Base-by-base conservation (phyloP, 2,329 filamentous ascomycete genomes). In the Epicoccum nigrum region DNA sequence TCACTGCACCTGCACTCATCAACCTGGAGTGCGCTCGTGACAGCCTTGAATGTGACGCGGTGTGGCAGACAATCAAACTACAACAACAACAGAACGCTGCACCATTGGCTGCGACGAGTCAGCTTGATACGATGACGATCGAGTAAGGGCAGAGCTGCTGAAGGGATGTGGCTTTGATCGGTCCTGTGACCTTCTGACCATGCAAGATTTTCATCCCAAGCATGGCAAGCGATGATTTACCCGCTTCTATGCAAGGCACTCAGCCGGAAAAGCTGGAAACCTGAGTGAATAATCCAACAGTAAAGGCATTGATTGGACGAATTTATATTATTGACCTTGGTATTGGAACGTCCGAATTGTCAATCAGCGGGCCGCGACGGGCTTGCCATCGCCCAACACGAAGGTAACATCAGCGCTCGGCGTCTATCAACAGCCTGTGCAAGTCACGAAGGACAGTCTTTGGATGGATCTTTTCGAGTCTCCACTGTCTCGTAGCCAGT, bases 61-160 rank as follows among this genome's bases (percentile, higher is more conserved):
- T 71, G 67, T 70, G 68, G 67, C 62, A 68, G 56, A 63, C 67
- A 71, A 70, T 70, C 61, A 69, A 71, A 62, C 45, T 55, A 63
- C 59, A 61, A 64, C 60, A 48, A 54, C 45, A 56, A 56, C 53
- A 47, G 53, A 42, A 32, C 9, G 33, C 21, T 54, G 43, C 52
- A 56, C 60, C 55, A 68, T 69, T 68, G 67, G 67, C 55, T 52
- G 60, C 56, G 44, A 44, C 43, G 51, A 42, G 56, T 64, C 59
- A 65, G 63, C 58, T 51, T 50, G 54, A 57, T 60, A 45, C 45
- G 51, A 51, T 48, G 45, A 58, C 55, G 52, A 59, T 50, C 50
- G 54, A 62, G 51, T 37, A 56, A 50, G 56, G 55, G 47, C 55
- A 41, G 40, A 21, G 45, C 32, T 42, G 41, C 35, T 46, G 54